Evolutionary conservation across 371 early-diverging fungal genomes (phyloP), one percentile per base, ranked within the genome.

Genomic region (Mucor circinelloides): DNA sequence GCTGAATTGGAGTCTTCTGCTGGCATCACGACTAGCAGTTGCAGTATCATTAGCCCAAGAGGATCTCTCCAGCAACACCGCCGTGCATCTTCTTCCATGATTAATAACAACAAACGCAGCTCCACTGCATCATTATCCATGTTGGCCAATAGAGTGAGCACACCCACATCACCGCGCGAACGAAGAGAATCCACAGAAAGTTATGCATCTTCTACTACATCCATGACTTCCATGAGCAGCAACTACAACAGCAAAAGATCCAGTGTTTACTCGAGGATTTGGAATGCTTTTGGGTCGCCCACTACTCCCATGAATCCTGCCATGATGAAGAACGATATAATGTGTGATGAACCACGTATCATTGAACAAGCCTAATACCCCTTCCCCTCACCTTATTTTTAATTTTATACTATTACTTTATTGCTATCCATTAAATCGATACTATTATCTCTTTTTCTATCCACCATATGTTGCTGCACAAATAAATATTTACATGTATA

Each of bases 201-300:
- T 30, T 81, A 67, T 69, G 80, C 80, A 6, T 80, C 80, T 0
- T 77, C 77, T 0, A 63, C 69, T 9, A 81, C 78, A 8, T 81
- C 81, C 0, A 42, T 72, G 12, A 73, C 81, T 0, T 77, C 78
- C 10, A 50, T 75, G n/a, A 76, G 76, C 17, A 66, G 66, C 36
- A 60, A 64, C 28, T 71, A 74, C 32, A 73, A 70, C 32, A 70
- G 65, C 69, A 83, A 83, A 48, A 70, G 83, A 27, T 75, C 83
- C 1, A 83, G 83, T 48, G 68, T 83, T 74, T 83, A 83, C 62
- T 72, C 80, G 15, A 75, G 79, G 25, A 70, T 83, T 32, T 83
- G 81, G 77, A 77, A 69, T 44, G 71, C 75, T 0, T 78, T 78
- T 69, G 70, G 73, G 3, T 27, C 73, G 0, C 54, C 77, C 27